phyloP scores from a whole-genome alignment of 441 rosid genomes.

The Populus hybrid region DNA sequence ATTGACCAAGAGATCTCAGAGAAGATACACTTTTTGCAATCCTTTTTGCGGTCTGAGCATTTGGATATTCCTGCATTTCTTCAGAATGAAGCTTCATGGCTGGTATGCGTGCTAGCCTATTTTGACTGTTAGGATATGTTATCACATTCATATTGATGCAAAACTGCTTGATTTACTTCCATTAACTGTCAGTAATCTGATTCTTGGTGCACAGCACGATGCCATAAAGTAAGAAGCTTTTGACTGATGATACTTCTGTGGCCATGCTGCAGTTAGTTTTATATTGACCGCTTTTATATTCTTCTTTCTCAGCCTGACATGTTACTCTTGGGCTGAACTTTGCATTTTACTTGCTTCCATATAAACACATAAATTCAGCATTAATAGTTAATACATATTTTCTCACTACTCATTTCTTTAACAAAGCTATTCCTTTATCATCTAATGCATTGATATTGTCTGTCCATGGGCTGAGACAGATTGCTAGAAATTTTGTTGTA shows the following conservation, averaged over 20 bases:
- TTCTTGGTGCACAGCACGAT: background rate
- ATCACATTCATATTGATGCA: background rate
- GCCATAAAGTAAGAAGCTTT: background rate
- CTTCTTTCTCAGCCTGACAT: background rate
- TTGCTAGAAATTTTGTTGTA: no score
- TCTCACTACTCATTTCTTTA: no score
- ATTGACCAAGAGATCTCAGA: slow-evolving; percentile 43
- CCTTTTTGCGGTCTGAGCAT: slow-evolving; percentile 57
- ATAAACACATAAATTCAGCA: background rate
- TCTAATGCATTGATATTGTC: no score
- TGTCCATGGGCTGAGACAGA: no score
- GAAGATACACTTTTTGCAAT: slow-evolving; percentile 46
- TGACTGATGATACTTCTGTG: background rate
- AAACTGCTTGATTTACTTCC: background rate
- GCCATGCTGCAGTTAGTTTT: background rate
- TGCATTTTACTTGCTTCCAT: background rate
- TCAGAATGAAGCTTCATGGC: slow-evolving; percentile 57
- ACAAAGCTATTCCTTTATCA: no score
- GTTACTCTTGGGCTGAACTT: background rate
- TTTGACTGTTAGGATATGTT: background rate
- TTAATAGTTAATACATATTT: no score
- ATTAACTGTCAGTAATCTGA: background rate
- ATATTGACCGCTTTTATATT: background rate
- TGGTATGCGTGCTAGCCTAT: slow-evolving; percentile 34
- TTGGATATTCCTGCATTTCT: slow-evolving; percentile 52